Evolutionary conservation across 805 yeast genomes (phyloP).

Genomic region (Wickerhamia fluorescens): DNA sequence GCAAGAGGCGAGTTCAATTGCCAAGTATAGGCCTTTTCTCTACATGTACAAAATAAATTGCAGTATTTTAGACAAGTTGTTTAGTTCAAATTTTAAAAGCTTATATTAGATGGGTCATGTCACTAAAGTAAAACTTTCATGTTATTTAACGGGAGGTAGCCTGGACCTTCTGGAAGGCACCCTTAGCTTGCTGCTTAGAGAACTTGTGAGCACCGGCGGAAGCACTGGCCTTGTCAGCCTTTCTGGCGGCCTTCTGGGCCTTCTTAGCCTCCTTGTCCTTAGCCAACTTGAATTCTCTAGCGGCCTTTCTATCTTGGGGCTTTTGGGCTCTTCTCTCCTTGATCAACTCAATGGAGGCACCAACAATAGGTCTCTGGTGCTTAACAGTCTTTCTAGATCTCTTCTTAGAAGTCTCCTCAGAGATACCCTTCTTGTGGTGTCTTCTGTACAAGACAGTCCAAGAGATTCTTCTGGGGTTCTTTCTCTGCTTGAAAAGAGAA

Average conservation of each 20-base stretch:
- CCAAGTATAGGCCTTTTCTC: too few relatives aligned
- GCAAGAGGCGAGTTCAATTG: conserved; percentile 21
- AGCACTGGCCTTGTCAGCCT: conserved; percentile 89
- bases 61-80: too few relatives aligned
- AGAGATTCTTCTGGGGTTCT: conserved; percentile 99
- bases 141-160: conserved; percentile 87
- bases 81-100: too few relatives aligned
- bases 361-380: conserved; percentile 98
- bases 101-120: too few relatives aligned
- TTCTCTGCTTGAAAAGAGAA: conserved; percentile 98
- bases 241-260: conserved; percentile 89
- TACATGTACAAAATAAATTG: too few relatives aligned
- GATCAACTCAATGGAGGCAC: conserved; percentile 98
- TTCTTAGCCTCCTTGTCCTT: conserved; percentile 84
- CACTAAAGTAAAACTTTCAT: too few relatives aligned
- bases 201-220: conserved; percentile 61
- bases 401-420: conserved; percentile 97
- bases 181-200: conserved; percentile 96
- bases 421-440: conserved; percentile 99
- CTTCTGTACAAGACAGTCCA: conserved; percentile 99
- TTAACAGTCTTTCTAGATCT: conserved; percentile 96
- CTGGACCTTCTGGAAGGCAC: conserved; percentile 95
- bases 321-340: conserved; percentile 94
- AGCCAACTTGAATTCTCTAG: conserved; percentile 84
- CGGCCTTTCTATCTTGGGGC: conserved; percentile 97